Evolutionary conservation across 192 early-diverging fungal species (phyloP).

Genomic region (Linnemannia schmuckeri): DNA sequence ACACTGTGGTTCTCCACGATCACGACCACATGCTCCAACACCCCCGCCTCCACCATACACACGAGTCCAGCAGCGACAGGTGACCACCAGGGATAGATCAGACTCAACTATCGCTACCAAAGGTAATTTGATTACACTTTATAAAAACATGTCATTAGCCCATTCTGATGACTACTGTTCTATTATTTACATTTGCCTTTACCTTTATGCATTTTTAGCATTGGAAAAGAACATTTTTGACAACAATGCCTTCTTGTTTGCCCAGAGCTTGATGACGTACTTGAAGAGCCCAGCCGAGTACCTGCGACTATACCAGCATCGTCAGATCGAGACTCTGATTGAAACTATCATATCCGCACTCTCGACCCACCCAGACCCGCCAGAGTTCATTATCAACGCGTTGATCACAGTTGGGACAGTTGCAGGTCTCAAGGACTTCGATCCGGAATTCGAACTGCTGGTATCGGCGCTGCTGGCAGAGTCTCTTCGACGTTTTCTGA

Average conservation of each 20-base stretch:
- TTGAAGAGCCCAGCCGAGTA: neutral
- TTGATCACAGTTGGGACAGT: constrained; percentile 33
- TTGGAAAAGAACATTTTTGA: neutral
- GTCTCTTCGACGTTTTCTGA: neutral
- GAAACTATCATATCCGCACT: constrained; percentile 12
- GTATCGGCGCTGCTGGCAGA: constrained; percentile 24
- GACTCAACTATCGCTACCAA: neutral
- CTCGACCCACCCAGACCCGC: constrained; percentile 14
- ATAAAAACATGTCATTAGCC: neutral
- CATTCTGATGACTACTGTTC: neutral
- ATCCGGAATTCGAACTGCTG: constrained; percentile 23
- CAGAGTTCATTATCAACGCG: constrained; percentile 24
- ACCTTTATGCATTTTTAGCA: neutral
- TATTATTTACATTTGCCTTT: neutral
- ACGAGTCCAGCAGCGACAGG: neutral
- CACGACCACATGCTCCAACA: neutral
- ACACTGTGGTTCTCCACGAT: neutral
- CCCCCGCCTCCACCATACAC: neutral
- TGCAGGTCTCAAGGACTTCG: constrained; percentile 14
- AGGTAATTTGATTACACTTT: neutral
- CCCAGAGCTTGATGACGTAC: constrained; percentile 14
- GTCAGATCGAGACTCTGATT: neutral
- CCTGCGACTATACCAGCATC: neutral
- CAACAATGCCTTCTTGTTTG: constrained; percentile 39
- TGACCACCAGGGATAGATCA: neutral